Conservation (phyloP, 257 asterid species). For the Cynanchum wilfordii region DNA sequence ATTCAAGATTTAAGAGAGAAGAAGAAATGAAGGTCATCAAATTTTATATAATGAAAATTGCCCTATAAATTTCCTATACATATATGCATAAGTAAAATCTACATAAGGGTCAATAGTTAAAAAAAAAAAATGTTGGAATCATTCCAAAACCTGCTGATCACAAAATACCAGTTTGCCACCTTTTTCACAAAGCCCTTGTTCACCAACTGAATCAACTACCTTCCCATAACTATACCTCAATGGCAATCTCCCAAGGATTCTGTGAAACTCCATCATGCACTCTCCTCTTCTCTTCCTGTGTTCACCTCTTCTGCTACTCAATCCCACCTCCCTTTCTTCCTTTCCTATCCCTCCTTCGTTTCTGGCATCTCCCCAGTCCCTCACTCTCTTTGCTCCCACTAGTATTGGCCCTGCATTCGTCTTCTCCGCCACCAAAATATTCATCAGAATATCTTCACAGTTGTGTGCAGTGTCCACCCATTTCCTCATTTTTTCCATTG, state of each 20-base stretch:
- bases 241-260: constrained; percentile 65
- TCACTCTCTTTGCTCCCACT: constrained; percentile 52
- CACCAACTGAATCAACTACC: constrained; percentile 64
- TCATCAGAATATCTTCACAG: constrained; percentile 92
- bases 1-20: no score
- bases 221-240: constrained; percentile 73
- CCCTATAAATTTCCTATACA: no score
- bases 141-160: constrained; percentile 41
- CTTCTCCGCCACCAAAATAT: constrained; percentile 61
- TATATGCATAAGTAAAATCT: no score
- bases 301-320: constrained; percentile 70
- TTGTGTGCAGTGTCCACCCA: constrained; percentile 56
- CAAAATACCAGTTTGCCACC: constrained; percentile 62
- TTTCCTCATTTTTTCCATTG: constrained; percentile 20
- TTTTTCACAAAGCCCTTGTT: constrained; percentile 74
- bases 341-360: constrained; percentile 48
- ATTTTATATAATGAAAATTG: no score
- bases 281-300: constrained; percentile 86
- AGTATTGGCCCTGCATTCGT: constrained; percentile 53
- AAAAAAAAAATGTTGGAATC: neutral
- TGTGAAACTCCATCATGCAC: constrained; percentile 68
- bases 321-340: constrained; percentile 59
- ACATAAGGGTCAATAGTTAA: no score
- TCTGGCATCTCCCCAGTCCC: constrained; percentile 90
- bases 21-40: no score